Evolutionary conservation across 2,329 filamentous ascomycete species (phyloP), one percentile per base, ranked within the genome.

Genomic region (Aureobasidium mangrovei): DNA sequence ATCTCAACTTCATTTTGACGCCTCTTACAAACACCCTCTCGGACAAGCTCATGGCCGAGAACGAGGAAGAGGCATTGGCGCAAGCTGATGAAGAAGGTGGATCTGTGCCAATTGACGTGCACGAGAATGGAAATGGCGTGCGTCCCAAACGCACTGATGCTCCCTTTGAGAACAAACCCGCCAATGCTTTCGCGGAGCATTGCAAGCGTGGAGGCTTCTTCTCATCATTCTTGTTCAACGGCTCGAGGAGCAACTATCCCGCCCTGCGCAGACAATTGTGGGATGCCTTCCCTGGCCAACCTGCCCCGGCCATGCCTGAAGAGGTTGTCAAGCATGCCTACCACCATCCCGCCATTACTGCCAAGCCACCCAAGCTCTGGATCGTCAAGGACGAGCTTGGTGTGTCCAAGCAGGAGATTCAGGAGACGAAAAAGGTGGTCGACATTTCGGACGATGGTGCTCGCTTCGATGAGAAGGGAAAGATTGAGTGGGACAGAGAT

Each of bases 401-500:
- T 2, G 65, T 75, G n/a, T 69, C 64, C 4, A 61, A 62, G 54
- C 65, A 70, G 48, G 72, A 74, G 57, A 66, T 73, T 26, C 54
- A 58, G 24, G 65, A 71, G 31, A 64, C 64, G 4, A 61, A 61
- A 49, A 69, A 69, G 59, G 65, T 64, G 32, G 64, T 74, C 10
- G 56, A 64, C 7, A 68, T 74, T 12, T 73, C 71, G 10, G 72
- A 75, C 54, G 68, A 73, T 39, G 70, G 70, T n/a, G 71, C 72
- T n/a, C 58, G 56, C 8, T 71, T 74, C 52, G 66, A 74, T 53
- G 71, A 71, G 57, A 72, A 74, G 67, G 70, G 69, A 28, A 72
- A 70, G 61, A 64, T 73, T 24, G 64, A 64, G 46, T 74, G 72
- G 71, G 67, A 71, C n/a, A 59, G 69, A 35, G 66, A 68, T 2